Base-by-base conservation (phyloP, 257 asterid species). In the Avicennia marina region DNA sequence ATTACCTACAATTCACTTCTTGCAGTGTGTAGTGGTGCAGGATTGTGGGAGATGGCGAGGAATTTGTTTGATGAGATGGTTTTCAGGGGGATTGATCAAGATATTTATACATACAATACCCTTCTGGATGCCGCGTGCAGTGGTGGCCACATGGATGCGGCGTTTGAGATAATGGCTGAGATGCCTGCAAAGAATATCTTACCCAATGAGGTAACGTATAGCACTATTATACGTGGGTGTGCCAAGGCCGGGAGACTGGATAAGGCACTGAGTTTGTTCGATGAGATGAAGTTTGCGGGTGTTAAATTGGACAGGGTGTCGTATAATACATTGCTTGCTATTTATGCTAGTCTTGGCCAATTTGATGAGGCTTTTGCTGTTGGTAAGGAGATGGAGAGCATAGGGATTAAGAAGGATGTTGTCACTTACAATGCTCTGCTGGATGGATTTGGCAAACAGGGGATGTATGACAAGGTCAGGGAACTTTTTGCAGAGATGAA, bases 1-100 rank as follows among this genome's bases (percentile, higher is more conserved):
- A 88, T 91, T 12, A 91, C 96, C 15, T 91, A 81, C 74, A 91
- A 91, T 56, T 88, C 96, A 3, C 89, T 91, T 45, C 86, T 91
- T 43, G 96, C 96, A 0, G 95, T 91, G 49, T 91, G 96, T 58
- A 81, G 95, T 64, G 96, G 96, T 22, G 95, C 94, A 0, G 95
- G 96, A 26, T 63, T 81, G 67, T 88, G 96, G 96, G 90, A 85
- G 9, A 72, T 66, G 1, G 96, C 96, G 0, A 79, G 62, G 71
- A 45, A 65, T 33, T 68, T 88, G 86, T 88, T 85, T 34, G 69
- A 71, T 16, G 95, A 88, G 78, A 91, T 91, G 98, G 65, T 76
- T 20, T 71, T 58, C 50, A 68, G 77, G 49, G 95, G 98, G 15
- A 76, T 88, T 17, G 87, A 91, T 46, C 95, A 78, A 68, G 98